Conservation (phyloP, 108 stramenopile species). For the Nitzschia sp. region DNA sequence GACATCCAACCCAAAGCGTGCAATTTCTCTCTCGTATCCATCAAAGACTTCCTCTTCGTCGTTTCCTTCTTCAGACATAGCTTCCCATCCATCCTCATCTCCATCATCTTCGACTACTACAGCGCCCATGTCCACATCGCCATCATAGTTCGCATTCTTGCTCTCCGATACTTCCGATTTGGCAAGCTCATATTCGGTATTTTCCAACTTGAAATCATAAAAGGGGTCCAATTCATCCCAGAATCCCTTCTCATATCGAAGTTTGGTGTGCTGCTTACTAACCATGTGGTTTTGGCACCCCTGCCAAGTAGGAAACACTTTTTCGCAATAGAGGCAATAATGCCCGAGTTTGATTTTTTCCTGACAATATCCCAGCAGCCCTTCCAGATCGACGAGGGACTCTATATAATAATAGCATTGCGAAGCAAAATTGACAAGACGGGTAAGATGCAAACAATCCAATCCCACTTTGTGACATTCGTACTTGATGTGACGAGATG, state of each 20-base stretch:
- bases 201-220: slow-evolving; percentile 88
- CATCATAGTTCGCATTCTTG: slow-evolving; percentile 10
- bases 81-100: slow-evolving; percentile 67
- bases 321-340: slow-evolving; percentile 92
- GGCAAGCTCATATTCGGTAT: slow-evolving; percentile 52
- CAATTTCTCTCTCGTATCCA: slow-evolving; percentile 77
- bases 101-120: slow-evolving; percentile 38
- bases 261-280: slow-evolving; percentile 83
- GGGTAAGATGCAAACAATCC: too few relatives aligned
- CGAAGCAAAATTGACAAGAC: background rate
- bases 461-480: background rate
- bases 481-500: too few relatives aligned
- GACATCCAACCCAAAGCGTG: slow-evolving; percentile 80
- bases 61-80: slow-evolving; percentile 53
- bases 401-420: too few relatives aligned
- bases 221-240: slow-evolving; percentile 95
- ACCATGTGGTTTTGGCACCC: slow-evolving; percentile 87
- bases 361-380: slow-evolving; percentile 86
- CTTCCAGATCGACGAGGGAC: slow-evolving; percentile 78
- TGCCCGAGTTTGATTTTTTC: slow-evolving; percentile 95
- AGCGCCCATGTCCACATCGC: slow-evolving; percentile 30
- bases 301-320: slow-evolving; percentile 64
- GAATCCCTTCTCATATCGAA: slow-evolving; percentile 90
- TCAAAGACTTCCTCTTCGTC: slow-evolving; percentile 68
- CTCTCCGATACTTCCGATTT: background rate